Percentiles rank a stretch among this genome's conserved stretches.
Conservation (phyloP, 2,329 filamentous ascomycete genomes). For the Bertia moriformis region DNA sequence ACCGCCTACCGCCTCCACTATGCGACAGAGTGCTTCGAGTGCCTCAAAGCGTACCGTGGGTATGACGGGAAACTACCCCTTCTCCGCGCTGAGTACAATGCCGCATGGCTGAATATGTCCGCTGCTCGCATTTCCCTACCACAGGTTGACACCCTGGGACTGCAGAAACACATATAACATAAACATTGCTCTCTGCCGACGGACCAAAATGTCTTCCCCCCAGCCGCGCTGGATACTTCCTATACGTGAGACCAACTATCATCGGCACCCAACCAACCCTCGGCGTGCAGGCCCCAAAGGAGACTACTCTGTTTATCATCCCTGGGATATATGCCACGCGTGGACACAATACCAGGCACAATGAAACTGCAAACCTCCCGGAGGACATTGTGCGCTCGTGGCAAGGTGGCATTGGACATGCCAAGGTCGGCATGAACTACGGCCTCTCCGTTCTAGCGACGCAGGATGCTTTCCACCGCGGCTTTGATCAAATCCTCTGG, state of each 20-base stretch:
- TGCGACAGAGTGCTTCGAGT: conserved; percentile 83
- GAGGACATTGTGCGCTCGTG: conserved; percentile 80
- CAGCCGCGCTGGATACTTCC: conserved; percentile 50
- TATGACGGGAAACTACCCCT: conserved; percentile 60
- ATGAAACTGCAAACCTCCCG: conserved; percentile 63
- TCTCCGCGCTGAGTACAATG: conserved; percentile 63
- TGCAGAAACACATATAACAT: conserved; percentile 64
- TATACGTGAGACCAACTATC: conserved; percentile 77
- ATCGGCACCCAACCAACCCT: conserved; percentile 72
- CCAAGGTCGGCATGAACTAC: conserved; percentile 89
- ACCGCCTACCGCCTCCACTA: conserved; percentile 75
- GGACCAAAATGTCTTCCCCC: conserved; percentile 67
- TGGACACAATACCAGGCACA: conserved; percentile 36
- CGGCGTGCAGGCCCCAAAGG: conserved; percentile 66
- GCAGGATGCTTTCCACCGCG: conserved; percentile 54
- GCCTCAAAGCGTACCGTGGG: conserved; percentile 68
- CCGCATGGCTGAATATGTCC: conserved; percentile 46
- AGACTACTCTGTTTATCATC: conserved; percentile 73
- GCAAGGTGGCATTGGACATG: conserved; percentile 84
- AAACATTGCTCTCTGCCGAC: conserved; percentile 58
- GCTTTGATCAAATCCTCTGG: conserved; percentile 86
- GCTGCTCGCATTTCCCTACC: conserved; percentile 59
- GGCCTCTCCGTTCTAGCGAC: conserved; percentile 71
- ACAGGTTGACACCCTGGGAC: conserved; percentile 52
- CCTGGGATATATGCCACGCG: conserved; percentile 41